A percentile compares a stretch with the other conserved stretches of the same genome.
Evolutionary conservation across 257 asterid species (phyloP).

Genomic region (Penstemon eatonii): DNA sequence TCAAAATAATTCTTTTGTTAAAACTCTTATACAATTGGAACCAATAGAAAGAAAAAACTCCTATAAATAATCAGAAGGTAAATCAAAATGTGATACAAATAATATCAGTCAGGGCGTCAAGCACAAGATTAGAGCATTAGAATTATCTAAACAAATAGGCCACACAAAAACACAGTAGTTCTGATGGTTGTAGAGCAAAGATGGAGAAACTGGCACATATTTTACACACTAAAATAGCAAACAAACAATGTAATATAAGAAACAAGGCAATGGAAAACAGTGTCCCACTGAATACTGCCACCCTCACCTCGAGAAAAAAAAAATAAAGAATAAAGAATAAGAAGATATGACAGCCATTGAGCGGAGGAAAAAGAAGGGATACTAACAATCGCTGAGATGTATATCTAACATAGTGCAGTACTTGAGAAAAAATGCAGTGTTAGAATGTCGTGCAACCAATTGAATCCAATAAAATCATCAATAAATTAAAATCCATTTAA

Average conservation of each 20-base stretch:
- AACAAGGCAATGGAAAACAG: background rate
- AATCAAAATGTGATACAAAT: background rate
- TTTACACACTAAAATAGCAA: slow-evolving; percentile 6
- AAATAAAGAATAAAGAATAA: background rate
- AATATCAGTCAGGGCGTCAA: background rate
- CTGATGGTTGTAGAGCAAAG: slow-evolving; percentile 4
- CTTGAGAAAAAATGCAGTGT: background rate
- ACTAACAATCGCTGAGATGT: slow-evolving; percentile 1
- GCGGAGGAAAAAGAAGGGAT: background rate
- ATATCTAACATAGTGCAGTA: background rate
- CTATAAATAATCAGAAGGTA: background rate
- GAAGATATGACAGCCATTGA: background rate
- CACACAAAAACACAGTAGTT: background rate
- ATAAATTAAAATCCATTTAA: too few species aligned
- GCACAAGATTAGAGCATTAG: slow-evolving; percentile 9
- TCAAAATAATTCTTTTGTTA: background rate
- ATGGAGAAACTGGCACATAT: background rate
- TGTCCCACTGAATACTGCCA: background rate
- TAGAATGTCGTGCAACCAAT: background rate
- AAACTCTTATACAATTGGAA: slow-evolving; percentile 2
- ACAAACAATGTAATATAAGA: background rate
- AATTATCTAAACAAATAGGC: slow-evolving; percentile 4
- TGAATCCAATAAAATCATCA: too few species aligned
- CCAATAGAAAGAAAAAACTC: slow-evolving; percentile 20
- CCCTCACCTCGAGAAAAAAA: background rate